Evolutionary conservation across 306 rosid genomes (phyloP).

Genomic region (Acacia crassicarpa): DNA sequence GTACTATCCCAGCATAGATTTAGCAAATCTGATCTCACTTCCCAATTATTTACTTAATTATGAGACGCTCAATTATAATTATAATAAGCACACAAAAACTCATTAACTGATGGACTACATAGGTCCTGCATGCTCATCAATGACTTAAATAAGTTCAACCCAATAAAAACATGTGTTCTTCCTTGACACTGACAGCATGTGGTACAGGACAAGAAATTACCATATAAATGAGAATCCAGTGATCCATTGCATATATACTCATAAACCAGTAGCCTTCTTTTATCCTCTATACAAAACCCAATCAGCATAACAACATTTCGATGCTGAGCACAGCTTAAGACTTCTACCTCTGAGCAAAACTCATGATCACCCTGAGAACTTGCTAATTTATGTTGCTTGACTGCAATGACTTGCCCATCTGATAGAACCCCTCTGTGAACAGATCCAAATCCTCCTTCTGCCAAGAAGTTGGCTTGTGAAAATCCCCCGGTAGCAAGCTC

Average conservation of each 20-base stretch:
- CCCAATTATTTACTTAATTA: neutral
- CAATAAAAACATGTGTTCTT: slow-evolving; percentile 10
- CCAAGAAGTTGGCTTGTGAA: slow-evolving; percentile 90
- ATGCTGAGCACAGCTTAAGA: slow-evolving; percentile 97
- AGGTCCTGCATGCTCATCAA: slow-evolving; percentile 6
- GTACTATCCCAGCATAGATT: neutral
- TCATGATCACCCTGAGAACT: slow-evolving; percentile 97
- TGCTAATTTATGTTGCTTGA: slow-evolving; percentile 97
- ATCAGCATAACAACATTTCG: slow-evolving; percentile 97
- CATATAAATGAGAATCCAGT: slow-evolving; percentile 87
- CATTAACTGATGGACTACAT: neutral
- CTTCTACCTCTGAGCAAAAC: slow-evolving; percentile 98
- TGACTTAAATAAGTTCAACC: neutral
- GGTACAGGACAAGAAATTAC: slow-evolving; percentile 46
- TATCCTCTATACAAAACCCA: slow-evolving; percentile 97
- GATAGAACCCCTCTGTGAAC: slow-evolving; percentile 93
- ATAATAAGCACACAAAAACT: neutral
- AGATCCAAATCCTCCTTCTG: slow-evolving; percentile 98
- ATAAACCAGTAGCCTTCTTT: slow-evolving; percentile 85
- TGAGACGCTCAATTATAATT: neutral
- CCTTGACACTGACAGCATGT: neutral
- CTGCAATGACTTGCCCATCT: slow-evolving; percentile 95
- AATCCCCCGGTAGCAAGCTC: slow-evolving; percentile 97
- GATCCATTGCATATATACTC: slow-evolving; percentile 98
- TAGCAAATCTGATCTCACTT: slow-evolving; percentile 1